Percentiles rank a stretch among this genome's conserved stretches.
Evolutionary conservation across 2,329 filamentous ascomycete genomes (phyloP).

Genomic region (Fusarium sp.): DNA sequence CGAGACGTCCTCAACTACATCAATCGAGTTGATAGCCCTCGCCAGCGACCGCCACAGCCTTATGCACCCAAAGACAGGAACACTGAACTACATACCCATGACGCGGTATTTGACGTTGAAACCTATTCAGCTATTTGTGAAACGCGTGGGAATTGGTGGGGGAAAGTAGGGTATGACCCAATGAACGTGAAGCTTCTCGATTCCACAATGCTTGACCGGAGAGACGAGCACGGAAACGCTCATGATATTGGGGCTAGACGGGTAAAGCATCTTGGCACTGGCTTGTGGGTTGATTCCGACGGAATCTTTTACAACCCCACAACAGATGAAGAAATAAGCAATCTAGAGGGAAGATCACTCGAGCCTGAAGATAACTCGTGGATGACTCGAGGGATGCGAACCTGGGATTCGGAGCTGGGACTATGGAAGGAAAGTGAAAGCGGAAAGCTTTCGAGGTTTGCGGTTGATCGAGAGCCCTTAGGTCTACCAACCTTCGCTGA

Average conservation of each 20-base stretch:
- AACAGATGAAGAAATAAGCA: background rate
- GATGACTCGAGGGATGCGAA: background rate
- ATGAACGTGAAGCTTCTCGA: background rate
- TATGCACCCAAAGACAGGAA: background rate
- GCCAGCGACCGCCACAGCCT: background rate
- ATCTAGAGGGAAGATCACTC: background rate
- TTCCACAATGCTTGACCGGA: background rate
- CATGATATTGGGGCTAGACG: background rate
- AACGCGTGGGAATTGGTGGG: slow-evolving; percentile 1
- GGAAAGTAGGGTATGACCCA: background rate
- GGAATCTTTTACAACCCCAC: background rate
- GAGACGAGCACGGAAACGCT: slow-evolving; percentile 1
- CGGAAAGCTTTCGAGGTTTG: background rate
- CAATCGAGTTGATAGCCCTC: background rate
- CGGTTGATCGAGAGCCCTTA: background rate
- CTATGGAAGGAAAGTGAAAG: slow-evolving; percentile 6
- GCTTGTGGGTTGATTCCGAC: slow-evolving; percentile 1
- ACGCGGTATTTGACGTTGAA: background rate
- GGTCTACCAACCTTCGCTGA: background rate
- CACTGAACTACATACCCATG: background rate
- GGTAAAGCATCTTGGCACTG: background rate
- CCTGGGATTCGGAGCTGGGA: background rate
- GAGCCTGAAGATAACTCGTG: background rate
- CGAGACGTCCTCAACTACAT: background rate
- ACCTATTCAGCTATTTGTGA: background rate